Percentiles rank a stretch among this genome's conserved stretches.
These are phyloP conservation scores for Jamesozyma spencerorum DNA, from an alignment of 805 yeast genomes.

Conservation along the genomic window DNA sequence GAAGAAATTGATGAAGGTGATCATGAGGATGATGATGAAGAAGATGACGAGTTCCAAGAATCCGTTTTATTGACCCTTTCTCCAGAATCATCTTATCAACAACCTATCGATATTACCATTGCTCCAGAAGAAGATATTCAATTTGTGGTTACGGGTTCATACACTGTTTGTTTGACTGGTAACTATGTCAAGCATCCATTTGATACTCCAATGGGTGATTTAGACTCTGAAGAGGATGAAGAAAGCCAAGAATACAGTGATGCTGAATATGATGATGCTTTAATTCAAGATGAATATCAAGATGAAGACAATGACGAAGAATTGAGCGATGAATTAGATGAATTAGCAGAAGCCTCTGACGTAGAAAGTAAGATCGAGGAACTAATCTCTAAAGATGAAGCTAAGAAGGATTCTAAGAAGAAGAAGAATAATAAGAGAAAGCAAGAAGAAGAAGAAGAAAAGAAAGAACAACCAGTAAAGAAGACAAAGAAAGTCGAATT, in stretches of 20 bases:
- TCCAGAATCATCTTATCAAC: constrained; percentile 80
- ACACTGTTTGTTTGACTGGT: constrained; percentile 86
- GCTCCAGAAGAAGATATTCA: constrained; percentile 88
- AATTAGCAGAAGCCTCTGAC: constrained; percentile 59
- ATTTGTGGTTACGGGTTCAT: constrained; percentile 94
- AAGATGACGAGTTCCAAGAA: constrained; percentile 73
- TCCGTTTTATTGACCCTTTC: constrained; percentile 81
- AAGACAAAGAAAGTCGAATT: constrained; percentile 76
- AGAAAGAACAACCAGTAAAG: constrained; percentile 26
- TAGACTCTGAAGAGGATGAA: constrained; percentile 39
- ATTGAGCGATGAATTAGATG: constrained; percentile 35
- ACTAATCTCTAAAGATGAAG: constrained; percentile 53
- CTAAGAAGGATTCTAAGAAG: constrained; percentile 30
- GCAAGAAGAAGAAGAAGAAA: constrained; percentile 25
- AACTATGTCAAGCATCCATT: constrained; percentile 94
- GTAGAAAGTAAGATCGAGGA: constrained; percentile 67
- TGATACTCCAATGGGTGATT: constrained; percentile 40
- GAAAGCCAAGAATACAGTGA: constrained; percentile 25
- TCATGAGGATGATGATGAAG: constrained; percentile 49
- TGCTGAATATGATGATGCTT: constrained; percentile 38
- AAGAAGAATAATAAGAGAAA: constrained; percentile 27
- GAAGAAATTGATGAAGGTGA: constrained; percentile 44
- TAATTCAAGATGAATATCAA: constrained; percentile 47
- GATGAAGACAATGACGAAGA: constrained; percentile 73
- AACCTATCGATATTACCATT: constrained; percentile 80